A percentile compares a stretch with the other conserved stretches of the same genome.
These are phyloP conservation scores for Prototheca cutis DNA, from an alignment of 163 green algal genomes.

Conservation along the genomic window DNA sequence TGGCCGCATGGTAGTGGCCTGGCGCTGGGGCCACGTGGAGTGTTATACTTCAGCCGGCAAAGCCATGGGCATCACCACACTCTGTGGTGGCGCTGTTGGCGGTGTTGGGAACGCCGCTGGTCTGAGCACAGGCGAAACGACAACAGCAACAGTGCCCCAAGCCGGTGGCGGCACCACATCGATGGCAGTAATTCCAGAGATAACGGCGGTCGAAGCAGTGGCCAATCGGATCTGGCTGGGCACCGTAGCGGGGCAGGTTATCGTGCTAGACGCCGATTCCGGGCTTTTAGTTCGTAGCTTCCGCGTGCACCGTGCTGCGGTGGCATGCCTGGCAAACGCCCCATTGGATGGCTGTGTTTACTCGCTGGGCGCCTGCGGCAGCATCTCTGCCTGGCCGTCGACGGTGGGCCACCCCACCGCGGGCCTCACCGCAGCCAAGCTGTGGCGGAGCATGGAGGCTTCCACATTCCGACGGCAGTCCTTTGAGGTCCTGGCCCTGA, in stretches of 20 bases:
- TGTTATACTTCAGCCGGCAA: background rate
- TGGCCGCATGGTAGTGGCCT: background rate
- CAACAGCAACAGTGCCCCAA: no score
- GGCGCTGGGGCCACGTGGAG: background rate
- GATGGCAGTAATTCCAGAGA: no score
- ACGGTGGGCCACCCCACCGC: slow-evolving; percentile 1
- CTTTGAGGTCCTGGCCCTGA: slow-evolving; percentile 39
- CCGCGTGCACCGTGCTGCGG: background rate
- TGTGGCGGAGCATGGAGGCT: background rate
- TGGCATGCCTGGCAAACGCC: slow-evolving; percentile 29
- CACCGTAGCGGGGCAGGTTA: slow-evolving; percentile 16
- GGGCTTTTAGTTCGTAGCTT: background rate
- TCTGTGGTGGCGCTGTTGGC: no score
- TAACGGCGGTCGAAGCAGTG: no score
- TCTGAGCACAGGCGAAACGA: no score
- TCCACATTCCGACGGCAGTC: slow-evolving; percentile 7
- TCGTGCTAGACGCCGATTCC: background rate
- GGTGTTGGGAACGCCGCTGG: no score
- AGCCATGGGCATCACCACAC: no score
- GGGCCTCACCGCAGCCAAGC: background rate
- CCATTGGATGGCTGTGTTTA: slow-evolving; percentile 30
- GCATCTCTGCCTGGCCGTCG: slow-evolving; percentile 33
- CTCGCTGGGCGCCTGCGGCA: slow-evolving; percentile 45
- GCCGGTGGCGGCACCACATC: no score
- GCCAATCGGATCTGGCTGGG: slow-evolving; percentile 52